Base-by-base conservation (phyloP, 306 rosid genomes). In the Mimosa pudica region DNA sequence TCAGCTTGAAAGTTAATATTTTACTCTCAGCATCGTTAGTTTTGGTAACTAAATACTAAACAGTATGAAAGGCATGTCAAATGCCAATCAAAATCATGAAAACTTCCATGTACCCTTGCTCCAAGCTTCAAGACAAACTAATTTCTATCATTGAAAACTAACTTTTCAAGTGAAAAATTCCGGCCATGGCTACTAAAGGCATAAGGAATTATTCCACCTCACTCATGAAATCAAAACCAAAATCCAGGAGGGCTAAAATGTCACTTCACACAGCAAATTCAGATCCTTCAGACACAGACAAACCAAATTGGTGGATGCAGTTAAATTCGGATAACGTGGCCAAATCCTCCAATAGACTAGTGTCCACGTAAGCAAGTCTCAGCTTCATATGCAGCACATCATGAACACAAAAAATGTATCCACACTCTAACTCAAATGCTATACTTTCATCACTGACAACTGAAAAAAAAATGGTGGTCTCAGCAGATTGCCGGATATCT, bases 381-480 rank as follows among this genome's bases (percentile, higher is more conserved):
- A 32, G 36, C 73, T 48, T 48, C 51, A 49, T 33, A 36, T 64
- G 48, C 30, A 36, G 47, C 13, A 71, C 61, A 14, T 33, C 55
- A 51, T 33, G 33, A 46, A 12, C n/a, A 1, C 49, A 52, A 8
- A 55, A 55, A 17, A 55, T 57, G 63, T 32, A 18, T 57, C 51
- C 17, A 46, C 58, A 41, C 9, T 24, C n/a, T n/a, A 9, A 58
- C 20, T 58, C 12, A 32, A 33, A 16, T 32, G 67, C 35, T 10
- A 24, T 24, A 24, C 30, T 35, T 76, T 63, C 48, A 47, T 63
- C 48, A 47, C 42, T 63, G 44, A 57, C 16, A 18, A 32, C 35
- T 71, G 77, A 61, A 79, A 54, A 44, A 63, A 60, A 62, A 79
- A 70, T 79, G 82, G 82, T 77, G 24, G 77, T 64, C 73, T 71